Evolutionary conservation across 1,284 basidiomycete genomes (phyloP), one percentile per base, ranked within the genome.

Genomic region (Ceratobasidium sp.): DNA sequence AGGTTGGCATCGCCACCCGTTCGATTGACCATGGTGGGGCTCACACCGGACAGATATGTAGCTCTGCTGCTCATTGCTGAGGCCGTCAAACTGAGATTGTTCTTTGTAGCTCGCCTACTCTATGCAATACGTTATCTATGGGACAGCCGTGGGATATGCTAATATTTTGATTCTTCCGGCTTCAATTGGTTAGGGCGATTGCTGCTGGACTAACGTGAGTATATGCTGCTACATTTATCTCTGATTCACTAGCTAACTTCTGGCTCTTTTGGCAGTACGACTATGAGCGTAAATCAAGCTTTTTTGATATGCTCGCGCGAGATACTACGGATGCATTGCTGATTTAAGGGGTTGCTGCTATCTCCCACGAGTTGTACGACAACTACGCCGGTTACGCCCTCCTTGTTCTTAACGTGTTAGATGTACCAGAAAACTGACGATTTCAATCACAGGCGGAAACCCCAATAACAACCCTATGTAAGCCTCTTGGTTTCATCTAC

Each of bases 391-490:
- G 67, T n/a, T 70, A 70, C 26, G 44, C 67, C 26, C n/a, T 13
- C n/a, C 18, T 14, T 6, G 14, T 5, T 35, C 26, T 6, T 30
- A 7, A 38, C n/a, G n/a, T 41, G 7, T 41, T 32, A 41, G 30
- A 14, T 58, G 35, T n/a, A n/a, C n/a, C 35, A 21, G 14, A 2
- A 9, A 18, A 14, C 6, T 41, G 18, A 32, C 4, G 2, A 13
- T 11, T 26, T 4, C n/a, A 18, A 9, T 18, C 7, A 21, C n/a
- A 58, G 55, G 67, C 30, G 55, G 54, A 14, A 70, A 70, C 67
- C 67, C 67, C 30, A 71, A 71, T 55, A 71, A 71, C 57, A 66
- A 66, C 63, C 63, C 63, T 38, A 47, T 52, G 63, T 66, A 52
- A 66, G 63, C 35, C 38, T 23, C 5, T 11, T 28, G 26, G 18